Evolutionary conservation across 495 filamentous ascomycete species (phyloP), one percentile per base, ranked within the genome.

Genomic region (Penicillium ochrochloron): DNA sequence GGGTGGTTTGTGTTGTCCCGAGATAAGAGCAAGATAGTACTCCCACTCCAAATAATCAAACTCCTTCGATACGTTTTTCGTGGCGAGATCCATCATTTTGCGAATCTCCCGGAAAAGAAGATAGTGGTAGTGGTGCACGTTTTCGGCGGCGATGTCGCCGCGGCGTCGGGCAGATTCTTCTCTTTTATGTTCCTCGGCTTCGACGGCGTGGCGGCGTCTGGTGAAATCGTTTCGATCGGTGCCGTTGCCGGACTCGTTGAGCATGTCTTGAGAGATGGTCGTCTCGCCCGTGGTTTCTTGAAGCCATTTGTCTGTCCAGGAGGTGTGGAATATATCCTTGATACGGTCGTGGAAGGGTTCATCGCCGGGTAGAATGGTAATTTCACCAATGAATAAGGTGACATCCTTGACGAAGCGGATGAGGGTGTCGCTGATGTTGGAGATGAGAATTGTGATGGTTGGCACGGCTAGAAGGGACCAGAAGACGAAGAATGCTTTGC

Each of bases 391-490:
- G 69, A 85, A 85, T 29, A 92, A 77, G 0, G 91, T 94, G 0
- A 85, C 62, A 51, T 96, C 89, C 31, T 84, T 81, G 58, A 97
- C 81, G 2, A 76, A 77, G 62, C 89, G 89, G 46, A 96, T 84
- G 42, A 96, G 48, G 1, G 72, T 78, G 41, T 78, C 75, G 34
- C 90, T 89, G 66, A 95, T 92, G 65, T 93, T 91, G 41, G 86
- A 89, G 62, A 97, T 94, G 31, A 96, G 81, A 42, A 95, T 88
- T 0, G 93, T 96, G 70, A 93, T 85, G 3, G 89, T 86, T 1
- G 93, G 93, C 2, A 97, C 79, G 2, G 93, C 92, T 4, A 96
- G 83, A 4, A 97, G 75, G 25, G 90, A 90, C 93, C 93, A 97
- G 66, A 96, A 89, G 14, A 97, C 92, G 76, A 95, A 97, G 70